Conservation (phyloP, 2,329 filamentous ascomycete species). For the Alternaria alternata region DNA sequence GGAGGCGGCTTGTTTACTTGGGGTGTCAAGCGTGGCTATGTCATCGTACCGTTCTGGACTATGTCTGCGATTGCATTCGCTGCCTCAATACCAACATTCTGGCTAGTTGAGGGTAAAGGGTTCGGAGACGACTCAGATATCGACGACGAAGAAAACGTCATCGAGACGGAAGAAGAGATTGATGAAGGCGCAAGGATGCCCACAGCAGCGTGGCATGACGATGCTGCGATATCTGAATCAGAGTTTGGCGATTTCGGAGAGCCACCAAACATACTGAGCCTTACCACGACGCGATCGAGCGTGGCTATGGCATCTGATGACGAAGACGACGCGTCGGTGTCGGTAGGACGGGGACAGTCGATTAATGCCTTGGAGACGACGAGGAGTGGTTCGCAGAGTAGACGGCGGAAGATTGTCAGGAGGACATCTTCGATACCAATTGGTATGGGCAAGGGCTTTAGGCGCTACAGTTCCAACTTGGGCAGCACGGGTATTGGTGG, state of each 20-base stretch:
- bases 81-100: constrained; percentile 76
- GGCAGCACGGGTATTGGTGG: constrained; percentile 50
- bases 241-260: constrained; percentile 48
- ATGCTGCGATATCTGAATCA: constrained; percentile 41
- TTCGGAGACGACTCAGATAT: constrained; percentile 57
- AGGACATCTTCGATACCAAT: constrained; percentile 55
- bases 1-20: constrained; percentile 76
- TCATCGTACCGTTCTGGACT: constrained; percentile 83
- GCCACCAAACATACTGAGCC: constrained; percentile 45
- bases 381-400: constrained; percentile 43
- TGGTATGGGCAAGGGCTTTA: constrained; percentile 57
- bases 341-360: constrained; percentile 21
- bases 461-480: constrained; percentile 56
- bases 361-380: constrained; percentile 21
- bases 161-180: constrained; percentile 25
- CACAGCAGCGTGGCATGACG: constrained; percentile 9
- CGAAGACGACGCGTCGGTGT: constrained; percentile 24
- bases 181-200: neutral
- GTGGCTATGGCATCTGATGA: constrained; percentile 35
- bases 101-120: constrained; percentile 77
- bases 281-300: constrained; percentile 42
- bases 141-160: constrained; percentile 46
- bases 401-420: constrained; percentile 42
- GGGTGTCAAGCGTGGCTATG: constrained; percentile 77
- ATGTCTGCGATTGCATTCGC: constrained; percentile 70